phyloP scores from a whole-genome alignment of 345 rosid species.

The Brassica incana region DNA sequence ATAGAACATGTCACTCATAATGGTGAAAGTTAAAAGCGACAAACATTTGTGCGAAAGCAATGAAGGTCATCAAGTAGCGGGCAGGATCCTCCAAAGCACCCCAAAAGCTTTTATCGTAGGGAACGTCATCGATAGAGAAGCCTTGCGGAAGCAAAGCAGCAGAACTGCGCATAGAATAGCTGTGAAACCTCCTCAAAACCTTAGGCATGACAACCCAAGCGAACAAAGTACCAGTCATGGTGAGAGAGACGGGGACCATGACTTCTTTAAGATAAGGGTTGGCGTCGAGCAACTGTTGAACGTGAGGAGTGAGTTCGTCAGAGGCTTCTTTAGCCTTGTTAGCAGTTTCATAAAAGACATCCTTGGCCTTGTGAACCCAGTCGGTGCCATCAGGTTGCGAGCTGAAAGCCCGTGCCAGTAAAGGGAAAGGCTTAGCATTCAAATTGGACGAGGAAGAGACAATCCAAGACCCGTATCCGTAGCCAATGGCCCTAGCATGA shows the following conservation, averaged over 20 bases:
- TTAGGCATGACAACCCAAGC: slow-evolving; percentile 93
- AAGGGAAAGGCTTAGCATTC: slow-evolving; percentile 35
- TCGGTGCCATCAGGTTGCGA: slow-evolving; percentile 42
- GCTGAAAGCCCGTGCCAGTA: slow-evolving; percentile 49
- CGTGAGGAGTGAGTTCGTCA: slow-evolving; percentile 57
- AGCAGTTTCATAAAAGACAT: slow-evolving; percentile 55
- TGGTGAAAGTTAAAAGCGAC: slow-evolving; percentile 19
- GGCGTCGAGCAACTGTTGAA: slow-evolving; percentile 58
- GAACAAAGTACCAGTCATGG: slow-evolving; percentile 58
- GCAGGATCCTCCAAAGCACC: slow-evolving; percentile 92
- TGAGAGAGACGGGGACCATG: slow-evolving; percentile 58
- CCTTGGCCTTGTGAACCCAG: slow-evolving; percentile 60
- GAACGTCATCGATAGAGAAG: slow-evolving; percentile 42
- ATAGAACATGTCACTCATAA: not conserved
- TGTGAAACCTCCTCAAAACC: slow-evolving; percentile 71
- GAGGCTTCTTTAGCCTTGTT: slow-evolving; percentile 63
- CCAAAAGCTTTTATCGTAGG: slow-evolving; percentile 84
- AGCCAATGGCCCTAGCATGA: slow-evolving; percentile 3
- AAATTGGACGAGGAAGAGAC: slow-evolving; percentile 27
- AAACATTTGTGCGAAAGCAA: slow-evolving; percentile 82
- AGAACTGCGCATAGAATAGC: slow-evolving; percentile 54
- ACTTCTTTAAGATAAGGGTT: slow-evolving; percentile 67
- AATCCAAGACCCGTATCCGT: slow-evolving; percentile 20
- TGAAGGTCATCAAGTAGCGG: slow-evolving; percentile 72
- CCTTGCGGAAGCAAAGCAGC: slow-evolving; percentile 52